A percentile compares a stretch with the other conserved stretches of the same genome.
These are phyloP conservation scores for Aspergillus sp. DNA, from an alignment of 2,329 filamentous ascomycete species.

Conservation along the genomic window DNA sequence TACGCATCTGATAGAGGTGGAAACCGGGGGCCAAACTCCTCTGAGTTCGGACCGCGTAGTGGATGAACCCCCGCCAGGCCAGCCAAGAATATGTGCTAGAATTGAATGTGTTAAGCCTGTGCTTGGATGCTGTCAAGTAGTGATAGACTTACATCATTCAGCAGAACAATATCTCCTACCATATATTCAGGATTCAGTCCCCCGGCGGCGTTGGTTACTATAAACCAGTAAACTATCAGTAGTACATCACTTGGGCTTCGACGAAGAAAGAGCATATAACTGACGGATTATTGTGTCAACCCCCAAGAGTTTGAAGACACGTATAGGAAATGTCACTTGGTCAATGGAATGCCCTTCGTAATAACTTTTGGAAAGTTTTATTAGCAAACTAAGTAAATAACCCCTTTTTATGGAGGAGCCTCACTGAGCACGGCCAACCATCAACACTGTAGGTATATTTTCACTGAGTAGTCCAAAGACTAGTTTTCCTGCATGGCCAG, in stretches of 20 bases:
- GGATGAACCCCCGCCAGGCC: constrained; percentile 64
- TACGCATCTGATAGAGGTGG: constrained; percentile 67
- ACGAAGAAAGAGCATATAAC: constrained; percentile 17
- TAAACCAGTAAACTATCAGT: not conserved
- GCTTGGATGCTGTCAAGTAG: not conserved
- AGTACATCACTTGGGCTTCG: not conserved
- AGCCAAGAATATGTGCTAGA: constrained; percentile 63
- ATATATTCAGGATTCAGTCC: constrained; percentile 65
- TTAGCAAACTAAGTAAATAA: constrained; percentile 7
- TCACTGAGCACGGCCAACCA: constrained; percentile 67
- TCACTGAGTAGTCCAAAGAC: constrained; percentile 63
- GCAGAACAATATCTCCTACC: constrained; percentile 65
- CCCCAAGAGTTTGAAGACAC: constrained; percentile 64
- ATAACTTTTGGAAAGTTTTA: constrained; percentile 50
- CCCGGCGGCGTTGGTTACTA: constrained; percentile 68
- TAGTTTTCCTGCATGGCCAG: constrained; percentile 66
- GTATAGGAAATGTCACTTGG: constrained; percentile 63
- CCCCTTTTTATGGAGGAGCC: constrained; percentile 30
- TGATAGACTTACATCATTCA: constrained; percentile 59
- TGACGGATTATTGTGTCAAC: constrained; percentile 61
- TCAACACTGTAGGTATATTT: constrained; percentile 60
- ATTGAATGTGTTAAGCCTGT: constrained; percentile 9
- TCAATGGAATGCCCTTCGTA: constrained; percentile 69
- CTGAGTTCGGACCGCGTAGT: constrained; percentile 63
- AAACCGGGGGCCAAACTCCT: constrained; percentile 65